Evolutionary conservation across 371 early-diverging fungal species (phyloP), one percentile per base, ranked within the genome.

Genomic region (Rhizopus delemar): DNA sequence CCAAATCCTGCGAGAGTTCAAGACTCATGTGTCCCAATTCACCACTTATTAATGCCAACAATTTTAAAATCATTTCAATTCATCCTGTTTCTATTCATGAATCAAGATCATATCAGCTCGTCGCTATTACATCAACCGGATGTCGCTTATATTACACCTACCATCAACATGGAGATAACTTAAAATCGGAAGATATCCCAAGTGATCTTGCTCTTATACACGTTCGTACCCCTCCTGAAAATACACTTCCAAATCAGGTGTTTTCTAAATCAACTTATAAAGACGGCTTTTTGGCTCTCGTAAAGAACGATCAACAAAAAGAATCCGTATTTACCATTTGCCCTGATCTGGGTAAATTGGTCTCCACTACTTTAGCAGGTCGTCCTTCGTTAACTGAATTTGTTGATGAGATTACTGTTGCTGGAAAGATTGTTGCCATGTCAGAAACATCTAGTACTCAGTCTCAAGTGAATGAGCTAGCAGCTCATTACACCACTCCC

Each of bases 351-450:
- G 86, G 84, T 5, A 75, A 70, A 36, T 70, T 85, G 29, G 73
- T 75, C 11, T 74, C 58, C 6, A 64, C 55, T n/a, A 43, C 35
- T 8, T 15, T 56, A 33, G 33, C 46, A 8, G 61, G 51, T 4
- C 32, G 34, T 8, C 34, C 28, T 0, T 8, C n/a, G n/a, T 53
- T 72, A n/a, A 12, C 46, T 0, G 79, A 78, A 60, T 56, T 70
- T 33, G 16, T 45, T 1, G 65, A 62, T 33, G 34, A 57, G 1
- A n/a, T 70, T 1, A 36, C 55, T 8, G 52, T 91, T n/a, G 87
- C 86, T 46, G 95, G 95, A 22, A 89, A 90, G 58, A 82, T 90
- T 3, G 86, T 93, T 82, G 82, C 84, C 15, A 88, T 95, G 46
- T 75, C 83, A 1, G 93, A 93, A 68, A 46, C 65, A 39, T 51